phyloP scores from a whole-genome alignment of 768 basidiomycete species.

The Hemileccinum impolitum region DNA sequence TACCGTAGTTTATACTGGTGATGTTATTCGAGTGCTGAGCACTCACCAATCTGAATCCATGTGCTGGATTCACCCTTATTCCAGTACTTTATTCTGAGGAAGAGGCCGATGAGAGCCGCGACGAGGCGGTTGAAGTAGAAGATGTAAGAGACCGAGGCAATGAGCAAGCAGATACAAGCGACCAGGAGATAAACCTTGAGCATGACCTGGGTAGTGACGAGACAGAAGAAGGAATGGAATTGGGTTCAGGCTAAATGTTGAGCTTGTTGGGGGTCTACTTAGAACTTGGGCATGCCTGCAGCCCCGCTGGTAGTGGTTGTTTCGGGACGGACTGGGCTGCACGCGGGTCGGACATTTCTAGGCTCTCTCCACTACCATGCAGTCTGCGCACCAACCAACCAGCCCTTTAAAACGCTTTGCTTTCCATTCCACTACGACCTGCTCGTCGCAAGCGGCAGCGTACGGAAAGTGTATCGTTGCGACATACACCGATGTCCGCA shows the following conservation, averaged over 20 bases:
- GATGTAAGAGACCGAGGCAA: constrained; percentile 65
- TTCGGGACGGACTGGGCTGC: too few species aligned
- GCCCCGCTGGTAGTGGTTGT: too few species aligned
- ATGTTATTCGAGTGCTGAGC: background rate
- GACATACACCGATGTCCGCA: constrained; percentile 78
- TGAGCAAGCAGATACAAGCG: constrained; percentile 53
- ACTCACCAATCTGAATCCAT: constrained; percentile 80
- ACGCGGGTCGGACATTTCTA: background rate
- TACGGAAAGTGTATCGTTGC: constrained; percentile 90
- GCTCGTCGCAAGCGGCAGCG: constrained; percentile 62
- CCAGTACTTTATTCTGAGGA: constrained; percentile 76
- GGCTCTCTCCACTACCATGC: constrained; percentile 9
- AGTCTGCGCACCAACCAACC: constrained; percentile 29
- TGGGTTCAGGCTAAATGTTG: background rate
- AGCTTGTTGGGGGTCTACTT: constrained; percentile 1
- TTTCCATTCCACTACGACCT: constrained; percentile 68
- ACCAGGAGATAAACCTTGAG: constrained; percentile 59
- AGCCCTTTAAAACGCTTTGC: constrained; percentile 62
- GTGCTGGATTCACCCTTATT: constrained; percentile 68
- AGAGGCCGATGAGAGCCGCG: constrained; percentile 60
- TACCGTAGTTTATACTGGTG: constrained; percentile 1
- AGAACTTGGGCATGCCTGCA: background rate
- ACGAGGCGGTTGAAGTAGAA: constrained; percentile 92
- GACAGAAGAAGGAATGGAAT: background rate
- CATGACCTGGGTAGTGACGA: constrained; percentile 35